Base-by-base conservation (phyloP, 2,329 filamentous ascomycete genomes). In the Periconia sp. region DNA sequence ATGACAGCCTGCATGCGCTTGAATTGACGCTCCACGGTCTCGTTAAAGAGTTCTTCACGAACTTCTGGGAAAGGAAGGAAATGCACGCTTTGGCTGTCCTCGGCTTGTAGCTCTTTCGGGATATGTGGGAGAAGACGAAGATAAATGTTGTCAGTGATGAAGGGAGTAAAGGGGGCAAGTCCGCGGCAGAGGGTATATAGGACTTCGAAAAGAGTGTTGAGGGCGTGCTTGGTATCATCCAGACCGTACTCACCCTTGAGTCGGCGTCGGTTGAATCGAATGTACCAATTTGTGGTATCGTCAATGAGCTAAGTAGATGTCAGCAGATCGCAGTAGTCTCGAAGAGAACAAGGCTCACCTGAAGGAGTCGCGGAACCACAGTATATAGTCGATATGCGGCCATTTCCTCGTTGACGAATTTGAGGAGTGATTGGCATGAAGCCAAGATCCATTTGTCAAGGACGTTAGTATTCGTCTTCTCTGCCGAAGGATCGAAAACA, bases 261-360 rank as follows among this genome's bases (percentile, higher is more conserved):
- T 50, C 92, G 86, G 74, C 90, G 90, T 50, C 92, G 85, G 79
- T 97, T 97, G 80, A 96, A 95, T 56, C 92, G 85, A 72, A 97
- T 97, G 76, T 97, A 97, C 92, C 92, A 97, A 76, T 97, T 97
- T n/a, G 92, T 97, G 3, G 90, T 92, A 76, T 95, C 92, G 68
- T 97, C 93, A 60, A 97, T 95, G 66, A 96, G 83, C 69, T 70
- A 46, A 3, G 2, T 7, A 37, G 42, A 64, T 35, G 66, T 58
- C 17, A 44, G 9, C 10, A 17, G 11, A 6, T 6, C n/a, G n/a
- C 1, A 41, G 47, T 9, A 6, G 15, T 7, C 1, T 53, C 31
- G 23, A 2, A 14, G 27, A 1, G 6, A 20, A 18, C 8, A 23
- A 33, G 14, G 41, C 64, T 59, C 55, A 69, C 66, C 35, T 83